Percentiles rank a stretch among this genome's conserved stretches.
phyloP scores from a whole-genome alignment of 805 yeast species.

The Saccharomyces cerevisiae region DNA sequence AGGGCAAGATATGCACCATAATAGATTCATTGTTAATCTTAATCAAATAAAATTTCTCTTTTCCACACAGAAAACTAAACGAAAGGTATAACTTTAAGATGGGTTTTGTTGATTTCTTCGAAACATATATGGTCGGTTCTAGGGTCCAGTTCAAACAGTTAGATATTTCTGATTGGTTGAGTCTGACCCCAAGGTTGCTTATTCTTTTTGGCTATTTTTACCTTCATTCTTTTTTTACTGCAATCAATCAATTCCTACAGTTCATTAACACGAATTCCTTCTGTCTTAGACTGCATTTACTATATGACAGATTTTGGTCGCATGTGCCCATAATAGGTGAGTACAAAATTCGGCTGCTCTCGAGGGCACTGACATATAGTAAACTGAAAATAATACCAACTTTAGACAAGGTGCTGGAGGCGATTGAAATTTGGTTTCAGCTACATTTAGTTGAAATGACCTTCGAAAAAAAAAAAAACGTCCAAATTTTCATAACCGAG shows the following conservation, averaged over 20 bases:
- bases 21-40: not conserved
- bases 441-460: constrained; percentile 14
- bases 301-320: constrained; percentile 8
- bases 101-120: constrained; percentile 8
- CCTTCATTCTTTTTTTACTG: constrained; percentile 4
- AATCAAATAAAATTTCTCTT: not conserved
- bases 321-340: constrained; percentile 17
- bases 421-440: constrained; percentile 14
- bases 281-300: not conserved
- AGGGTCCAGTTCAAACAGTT: constrained; percentile 6
- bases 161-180: constrained; percentile 10
- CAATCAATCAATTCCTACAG: not conserved
- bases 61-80: not conserved
- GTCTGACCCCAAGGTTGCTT: constrained; percentile 2
- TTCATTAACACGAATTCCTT: not conserved
- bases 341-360: constrained; percentile 3
- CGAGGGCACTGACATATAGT: constrained; percentile 1
- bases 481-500: constrained; percentile 19
- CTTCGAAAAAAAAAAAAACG: constrained; percentile 14
- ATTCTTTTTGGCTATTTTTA: constrained; percentile 6
- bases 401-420: constrained; percentile 6
- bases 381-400: constrained; percentile 7
- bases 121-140: constrained; percentile 22
- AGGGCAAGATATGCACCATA: not conserved
- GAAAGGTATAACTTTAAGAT: not conserved